Evolutionary conservation across 2,329 filamentous ascomycete species (phyloP).

Genomic region (Botrytis squamosa): DNA sequence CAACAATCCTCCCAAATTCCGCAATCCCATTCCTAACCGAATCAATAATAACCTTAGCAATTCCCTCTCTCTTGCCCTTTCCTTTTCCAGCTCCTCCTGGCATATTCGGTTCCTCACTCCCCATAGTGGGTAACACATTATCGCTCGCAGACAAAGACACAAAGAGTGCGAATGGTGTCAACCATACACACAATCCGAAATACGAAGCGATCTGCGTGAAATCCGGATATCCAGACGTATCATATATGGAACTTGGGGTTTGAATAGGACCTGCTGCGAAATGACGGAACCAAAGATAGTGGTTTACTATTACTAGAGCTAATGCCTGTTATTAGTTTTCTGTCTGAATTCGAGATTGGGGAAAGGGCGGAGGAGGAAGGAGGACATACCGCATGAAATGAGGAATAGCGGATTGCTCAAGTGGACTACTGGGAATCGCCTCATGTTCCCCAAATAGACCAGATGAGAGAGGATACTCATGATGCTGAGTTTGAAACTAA

Average conservation of each 20-base stretch:
- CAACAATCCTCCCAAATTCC: slow-evolving; percentile 34
- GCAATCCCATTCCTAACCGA: slow-evolving; percentile 53
- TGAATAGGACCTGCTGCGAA: slow-evolving; percentile 67
- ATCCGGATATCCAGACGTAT: slow-evolving; percentile 64
- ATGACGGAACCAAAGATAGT: slow-evolving; percentile 94
- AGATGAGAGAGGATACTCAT: slow-evolving; percentile 79
- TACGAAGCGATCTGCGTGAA: slow-evolving; percentile 96
- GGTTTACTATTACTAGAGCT: slow-evolving; percentile 84
- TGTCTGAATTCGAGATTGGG: not conserved
- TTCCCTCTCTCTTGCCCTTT: slow-evolving; percentile 57
- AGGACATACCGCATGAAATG: slow-evolving; percentile 69
- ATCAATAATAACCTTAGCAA: slow-evolving; percentile 66
- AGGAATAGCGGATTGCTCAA: slow-evolving; percentile 85
- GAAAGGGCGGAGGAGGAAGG: not conserved
- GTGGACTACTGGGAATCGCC: slow-evolving; percentile 73
- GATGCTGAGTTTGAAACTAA: slow-evolving; percentile 71
- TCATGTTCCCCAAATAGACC: slow-evolving; percentile 85
- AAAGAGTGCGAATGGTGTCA: slow-evolving; percentile 92
- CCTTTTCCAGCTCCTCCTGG: slow-evolving; percentile 42
- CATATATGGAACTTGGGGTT: slow-evolving; percentile 63
- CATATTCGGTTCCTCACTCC: slow-evolving; percentile 59
- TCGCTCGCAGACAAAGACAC: slow-evolving; percentile 92
- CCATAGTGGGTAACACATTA: slow-evolving; percentile 91
- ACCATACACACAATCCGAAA: slow-evolving; percentile 95
- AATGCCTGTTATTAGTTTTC: slow-evolving; percentile 28